Conservation (phyloP, 1,139 yeast genomes). For the Taphrina pruni region DNA sequence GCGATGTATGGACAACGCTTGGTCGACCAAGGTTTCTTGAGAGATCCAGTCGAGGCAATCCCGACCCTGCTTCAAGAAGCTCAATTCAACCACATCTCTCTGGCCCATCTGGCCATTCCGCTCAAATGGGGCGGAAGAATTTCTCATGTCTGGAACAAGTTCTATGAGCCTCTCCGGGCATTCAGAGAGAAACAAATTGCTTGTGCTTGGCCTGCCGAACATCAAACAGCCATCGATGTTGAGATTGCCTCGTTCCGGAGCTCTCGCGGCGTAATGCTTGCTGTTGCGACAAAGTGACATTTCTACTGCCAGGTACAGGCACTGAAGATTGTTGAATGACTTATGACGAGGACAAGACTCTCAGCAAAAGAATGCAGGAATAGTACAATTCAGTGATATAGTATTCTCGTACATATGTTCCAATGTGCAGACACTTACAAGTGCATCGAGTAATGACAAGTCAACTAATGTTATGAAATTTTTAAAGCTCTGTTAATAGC, state of each 20-base stretch:
- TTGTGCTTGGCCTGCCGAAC: constrained; percentile 4
- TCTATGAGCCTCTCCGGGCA: constrained; percentile 10
- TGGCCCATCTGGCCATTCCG: constrained; percentile 22
- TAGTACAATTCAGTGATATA: no score
- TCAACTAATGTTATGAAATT: no score
- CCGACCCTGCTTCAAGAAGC: not conserved
- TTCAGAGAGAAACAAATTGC: not conserved
- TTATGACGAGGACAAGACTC: no score
- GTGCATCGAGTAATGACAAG: no score
- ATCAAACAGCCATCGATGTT: not conserved
- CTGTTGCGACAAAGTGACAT: constrained; percentile 16
- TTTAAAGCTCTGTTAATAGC: not conserved
- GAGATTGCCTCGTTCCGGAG: constrained; percentile 2
- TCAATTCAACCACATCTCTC: not conserved
- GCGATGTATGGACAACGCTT: not conserved
- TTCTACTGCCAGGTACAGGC: no score
- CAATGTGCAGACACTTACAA: no score
- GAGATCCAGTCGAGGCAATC: not conserved
- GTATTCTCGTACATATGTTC: no score
- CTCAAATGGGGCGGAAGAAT: constrained; percentile 19
- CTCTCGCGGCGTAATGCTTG: constrained; percentile 1
- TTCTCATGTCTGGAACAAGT: constrained; percentile 19
- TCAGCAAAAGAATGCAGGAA: no score
- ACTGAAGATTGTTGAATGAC: no score
- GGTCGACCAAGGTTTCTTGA: constrained; percentile 3